phyloP scores from a whole-genome alignment of 2,329 filamentous ascomycete species.

The Oidium heveae region DNA sequence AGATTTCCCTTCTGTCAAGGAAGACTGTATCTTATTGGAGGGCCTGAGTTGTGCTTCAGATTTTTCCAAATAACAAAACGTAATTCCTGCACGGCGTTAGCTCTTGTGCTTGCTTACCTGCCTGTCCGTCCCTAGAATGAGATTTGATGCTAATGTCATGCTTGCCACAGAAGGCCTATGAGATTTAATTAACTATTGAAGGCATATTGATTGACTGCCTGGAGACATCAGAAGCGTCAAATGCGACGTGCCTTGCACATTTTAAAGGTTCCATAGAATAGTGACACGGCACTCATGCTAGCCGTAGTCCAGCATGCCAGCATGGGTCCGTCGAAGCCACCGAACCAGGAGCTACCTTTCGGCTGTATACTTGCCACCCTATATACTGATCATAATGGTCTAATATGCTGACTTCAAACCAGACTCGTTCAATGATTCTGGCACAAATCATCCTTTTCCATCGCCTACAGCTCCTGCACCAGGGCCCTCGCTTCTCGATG shows the following conservation, averaged over 20 bases:
- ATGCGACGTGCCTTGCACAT: neutral
- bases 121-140: neutral
- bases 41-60: too few relatives aligned
- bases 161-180: neutral
- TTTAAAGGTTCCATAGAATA: neutral
- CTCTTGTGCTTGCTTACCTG: neutral
- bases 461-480: conserved; percentile 35
- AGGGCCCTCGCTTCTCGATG: conserved; percentile 38
- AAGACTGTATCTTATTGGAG: too few relatives aligned
- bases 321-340: conserved; percentile 33
- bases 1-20: too few relatives aligned
- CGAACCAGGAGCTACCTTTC: conserved; percentile 33
- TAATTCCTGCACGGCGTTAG: too few relatives aligned
- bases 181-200: neutral
- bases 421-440: conserved; percentile 21
- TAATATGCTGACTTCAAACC: conserved; percentile 1
- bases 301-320: conserved; percentile 27
- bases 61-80: too few relatives aligned
- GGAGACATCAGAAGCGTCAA: neutral
- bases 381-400: neutral
- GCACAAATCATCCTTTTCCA: conserved; percentile 20
- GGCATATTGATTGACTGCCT: neutral
- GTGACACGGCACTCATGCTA: conserved; percentile 24
- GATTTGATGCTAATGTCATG: neutral
- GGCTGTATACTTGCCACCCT: conserved; percentile 29